These are phyloP conservation scores for Exserohilum turcica DNA, from an alignment of 2,329 filamentous ascomycete genomes.

Conservation along the genomic window DNA sequence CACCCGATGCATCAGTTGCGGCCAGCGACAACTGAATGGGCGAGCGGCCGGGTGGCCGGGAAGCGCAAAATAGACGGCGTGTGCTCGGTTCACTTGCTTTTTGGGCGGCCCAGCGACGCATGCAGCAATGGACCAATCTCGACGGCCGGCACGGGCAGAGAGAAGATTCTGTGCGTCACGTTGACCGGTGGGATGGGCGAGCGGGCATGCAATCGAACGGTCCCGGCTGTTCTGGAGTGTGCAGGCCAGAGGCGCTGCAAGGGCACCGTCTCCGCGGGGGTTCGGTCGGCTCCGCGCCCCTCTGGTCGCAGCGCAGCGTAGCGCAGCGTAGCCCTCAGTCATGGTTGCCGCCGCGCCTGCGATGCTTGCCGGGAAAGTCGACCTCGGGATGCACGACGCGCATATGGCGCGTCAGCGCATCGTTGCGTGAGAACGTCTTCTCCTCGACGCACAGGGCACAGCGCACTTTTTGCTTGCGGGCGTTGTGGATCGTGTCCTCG, in stretches of 20 bases:
- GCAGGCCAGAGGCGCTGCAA: conserved; percentile 13
- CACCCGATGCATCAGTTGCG: conserved; percentile 10
- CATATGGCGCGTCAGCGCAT: conserved; percentile 93
- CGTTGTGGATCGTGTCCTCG: conserved; percentile 97
- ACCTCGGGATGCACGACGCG: conserved; percentile 91
- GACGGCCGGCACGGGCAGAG: neutral
- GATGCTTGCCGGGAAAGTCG: conserved; percentile 73
- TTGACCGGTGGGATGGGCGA: conserved; percentile 5
- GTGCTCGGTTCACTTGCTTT: neutral
- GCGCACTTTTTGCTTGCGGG: conserved; percentile 89
- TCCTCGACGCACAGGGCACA: conserved; percentile 94
- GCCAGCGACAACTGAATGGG: conserved; percentile 20
- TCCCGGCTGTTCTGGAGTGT: conserved; percentile 33
- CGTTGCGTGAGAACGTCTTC: conserved; percentile 94
- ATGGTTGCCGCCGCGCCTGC: conserved; percentile 48
- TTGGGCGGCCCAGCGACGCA: neutral
- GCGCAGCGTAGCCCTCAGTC: no score
- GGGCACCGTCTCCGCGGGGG: conserved; percentile 14
- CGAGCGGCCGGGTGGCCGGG: neutral
- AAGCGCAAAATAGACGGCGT: conserved; percentile 3
- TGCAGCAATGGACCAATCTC: conserved; percentile 2
- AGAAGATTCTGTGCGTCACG: conserved; percentile 13
- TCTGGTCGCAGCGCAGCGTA: neutral
- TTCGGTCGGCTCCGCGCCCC: conserved; percentile 22
- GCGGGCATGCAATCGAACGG: conserved; percentile 20